A percentile compares a stretch with the other conserved stretches of the same genome.
Conservation (phyloP, 352 stramenopile species). For the Bremia lactucae region DNA sequence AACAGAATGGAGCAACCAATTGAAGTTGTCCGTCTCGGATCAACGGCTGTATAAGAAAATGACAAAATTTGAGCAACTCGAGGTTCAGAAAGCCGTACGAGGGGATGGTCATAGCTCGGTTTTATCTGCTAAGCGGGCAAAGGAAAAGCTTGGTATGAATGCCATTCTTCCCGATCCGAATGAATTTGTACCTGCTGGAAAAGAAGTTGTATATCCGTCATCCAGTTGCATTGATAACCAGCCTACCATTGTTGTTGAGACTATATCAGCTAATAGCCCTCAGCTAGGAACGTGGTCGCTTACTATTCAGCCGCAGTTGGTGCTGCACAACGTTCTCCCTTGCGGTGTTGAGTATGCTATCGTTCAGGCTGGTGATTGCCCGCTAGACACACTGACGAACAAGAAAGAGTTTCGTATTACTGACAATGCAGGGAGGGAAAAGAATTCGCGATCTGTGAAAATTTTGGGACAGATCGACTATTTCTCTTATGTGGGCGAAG, state of each 20-base stretch:
- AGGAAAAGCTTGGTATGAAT: constrained; percentile 61
- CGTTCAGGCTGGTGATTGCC: constrained; percentile 69
- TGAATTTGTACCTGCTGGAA: constrained; percentile 35
- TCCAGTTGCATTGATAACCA: constrained; percentile 72
- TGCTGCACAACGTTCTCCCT: constrained; percentile 74
- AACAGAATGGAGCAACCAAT: constrained; percentile 73
- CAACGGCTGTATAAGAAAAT: constrained; percentile 68
- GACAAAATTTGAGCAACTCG: constrained; percentile 57
- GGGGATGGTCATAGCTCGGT: constrained; percentile 31
- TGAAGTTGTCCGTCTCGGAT: constrained; percentile 57
- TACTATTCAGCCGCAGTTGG: constrained; percentile 70
- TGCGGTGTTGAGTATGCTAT: constrained; percentile 78
- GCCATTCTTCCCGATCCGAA: constrained; percentile 36
- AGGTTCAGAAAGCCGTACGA: constrained; percentile 50
- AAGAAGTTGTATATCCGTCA: constrained; percentile 60
- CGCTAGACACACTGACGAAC: constrained; percentile 37
- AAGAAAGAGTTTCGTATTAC: constrained; percentile 45
- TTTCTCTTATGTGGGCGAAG: constrained; percentile 63
- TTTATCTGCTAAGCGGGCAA: constrained; percentile 42
- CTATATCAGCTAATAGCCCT: constrained; percentile 48
- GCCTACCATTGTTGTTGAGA: constrained; percentile 68
- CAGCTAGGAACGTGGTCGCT: constrained; percentile 59
- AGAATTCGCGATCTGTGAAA: constrained; percentile 34
- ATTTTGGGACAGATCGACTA: constrained; percentile 47
- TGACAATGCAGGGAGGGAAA: constrained; percentile 25